These are phyloP conservation scores for Oryza coarctata DNA, from an alignment of 176 grass and related monocot species.

Conservation along the genomic window DNA sequence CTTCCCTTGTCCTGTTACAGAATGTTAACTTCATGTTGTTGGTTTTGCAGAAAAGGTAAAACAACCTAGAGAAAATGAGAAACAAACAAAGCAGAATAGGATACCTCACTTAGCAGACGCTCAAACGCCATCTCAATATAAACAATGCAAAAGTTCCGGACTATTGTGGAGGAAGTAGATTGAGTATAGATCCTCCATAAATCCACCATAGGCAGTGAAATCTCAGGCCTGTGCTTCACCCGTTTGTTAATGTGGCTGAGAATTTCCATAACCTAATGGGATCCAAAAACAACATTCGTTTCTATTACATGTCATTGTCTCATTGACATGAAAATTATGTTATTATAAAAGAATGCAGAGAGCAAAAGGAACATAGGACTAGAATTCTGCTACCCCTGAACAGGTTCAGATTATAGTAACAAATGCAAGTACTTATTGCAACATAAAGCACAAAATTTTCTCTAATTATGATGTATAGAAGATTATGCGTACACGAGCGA, in stretches of 20 bases:
- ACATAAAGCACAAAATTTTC: neutral
- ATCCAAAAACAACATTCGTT: neutral
- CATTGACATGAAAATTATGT: neutral
- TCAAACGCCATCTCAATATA: slow-evolving; percentile 98
- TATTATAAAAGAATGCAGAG: neutral
- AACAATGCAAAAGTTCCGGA: slow-evolving; percentile 79
- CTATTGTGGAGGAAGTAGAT: slow-evolving; percentile 52
- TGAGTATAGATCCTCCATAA: slow-evolving; percentile 91
- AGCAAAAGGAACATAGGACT: neutral
- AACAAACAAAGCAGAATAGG: neutral
- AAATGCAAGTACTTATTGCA: neutral
- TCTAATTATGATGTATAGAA: neutral
- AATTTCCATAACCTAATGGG: slow-evolving; percentile 83
- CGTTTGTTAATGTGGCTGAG: slow-evolving; percentile 90
- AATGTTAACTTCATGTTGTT: slow-evolving; percentile 7
- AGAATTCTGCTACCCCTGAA: neutral
- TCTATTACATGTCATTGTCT: neutral
- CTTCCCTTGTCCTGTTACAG: slow-evolving; percentile 64
- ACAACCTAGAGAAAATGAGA: neutral
- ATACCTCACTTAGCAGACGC: slow-evolving; percentile 61
- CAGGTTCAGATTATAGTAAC: neutral
- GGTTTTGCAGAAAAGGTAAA: slow-evolving; percentile 7
- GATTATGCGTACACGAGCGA: neutral
- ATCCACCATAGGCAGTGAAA: slow-evolving; percentile 71
- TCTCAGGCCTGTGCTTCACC: slow-evolving; percentile 79